Evolutionary conservation across 306 rosid genomes (phyloP), one percentile per base, ranked within the genome.

Genomic region (Psophocarpus tetragonolobus): DNA sequence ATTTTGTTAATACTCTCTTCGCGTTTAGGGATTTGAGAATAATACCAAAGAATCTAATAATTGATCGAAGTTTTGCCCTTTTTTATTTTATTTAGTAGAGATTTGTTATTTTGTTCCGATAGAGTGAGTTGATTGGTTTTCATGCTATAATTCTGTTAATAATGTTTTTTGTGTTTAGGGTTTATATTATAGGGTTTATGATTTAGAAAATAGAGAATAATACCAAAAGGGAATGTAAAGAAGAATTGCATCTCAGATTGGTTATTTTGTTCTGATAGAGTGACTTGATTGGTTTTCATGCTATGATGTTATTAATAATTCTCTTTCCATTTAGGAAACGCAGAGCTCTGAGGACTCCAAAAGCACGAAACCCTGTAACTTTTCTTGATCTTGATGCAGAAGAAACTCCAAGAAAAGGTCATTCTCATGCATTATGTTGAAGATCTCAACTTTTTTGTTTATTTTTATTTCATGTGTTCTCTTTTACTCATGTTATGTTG

Each of bases 301-400:
- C 15, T 58, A 12, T 27, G 0, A 27, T 58, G 2, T 13, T 27
- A 13, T 17, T 38, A 44, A 68, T 23, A 51, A 4, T 42, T 1
- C 8, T 38, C 18, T 78, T 57, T 47, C 63, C 35, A 80, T 79
- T 64, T 71, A 95, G 99, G 82, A 95, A 89, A 88, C 91, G 97
- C 56, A 88, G 93, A 75, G 77, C 74, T 74, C 87, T 53, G 80
- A 82, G 88, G 67, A 91, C 84, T 86, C 86, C 90, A 45, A 50
- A 60, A 27, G 26, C 91, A 15, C 38, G 93, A 18, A 80, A 87
- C 15, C 86, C 97, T 5, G 78, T 82, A 0, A 56, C 83, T 24
- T 80, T 86, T 85, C 92, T 95, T 81, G 84, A 92, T 68, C 99
- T 95, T 47, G 96, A 91, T 14, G 87, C 69, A 24, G 92, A 70